Base-by-base conservation (phyloP, 352 stramenopile species). In the Phytophthora hybrid region DNA sequence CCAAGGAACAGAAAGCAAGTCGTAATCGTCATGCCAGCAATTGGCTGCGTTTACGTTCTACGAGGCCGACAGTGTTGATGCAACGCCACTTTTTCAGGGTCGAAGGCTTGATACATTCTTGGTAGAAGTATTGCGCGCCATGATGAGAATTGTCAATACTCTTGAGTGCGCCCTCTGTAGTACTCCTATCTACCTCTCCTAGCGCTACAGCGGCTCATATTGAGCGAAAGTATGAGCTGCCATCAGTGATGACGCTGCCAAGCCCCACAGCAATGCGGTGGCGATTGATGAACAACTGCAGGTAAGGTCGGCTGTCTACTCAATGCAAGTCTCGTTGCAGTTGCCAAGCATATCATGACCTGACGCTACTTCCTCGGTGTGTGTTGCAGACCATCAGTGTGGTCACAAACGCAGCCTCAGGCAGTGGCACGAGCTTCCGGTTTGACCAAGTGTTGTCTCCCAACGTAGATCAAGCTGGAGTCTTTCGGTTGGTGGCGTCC, bases 381-480 rank as follows among this genome's bases (percentile, higher is more conserved):
- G 23, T 62, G 19, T 26, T 37, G 16, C 59, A 90, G 75, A 90
- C 84, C 2, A 84, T 93, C 61, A 91, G 81, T 39, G 82, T 92
- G 6, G 47, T 87, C 69, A 90, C 84, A 3, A 85, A 93, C n/a
- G 41, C 80, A 4, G 65, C 76, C 1, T 87, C 63, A 7, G 83
- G 84, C 60, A 77, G 69, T 0, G 83, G 84, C 55, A 85, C 80
- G 16, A 89, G 84, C 60, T 93, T 93, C 58, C 73, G 78, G 7
- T 92, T 94, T 37, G 87, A 94, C 63, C 78, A 89, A 56, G 84
- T 93, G 14, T 74, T 94, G 4, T 69, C 63, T 44, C 60, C 63
- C n/a, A 47, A 61, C 7, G 79, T 83, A 44, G 75, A 78, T 26
- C 85, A 94, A 63, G 71, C 69, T n/a, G 80, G 82, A 19, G 81